Evolutionary conservation across 2,329 filamentous ascomycete species (phyloP).

Genomic region (Calonectria hongkongensis): DNA sequence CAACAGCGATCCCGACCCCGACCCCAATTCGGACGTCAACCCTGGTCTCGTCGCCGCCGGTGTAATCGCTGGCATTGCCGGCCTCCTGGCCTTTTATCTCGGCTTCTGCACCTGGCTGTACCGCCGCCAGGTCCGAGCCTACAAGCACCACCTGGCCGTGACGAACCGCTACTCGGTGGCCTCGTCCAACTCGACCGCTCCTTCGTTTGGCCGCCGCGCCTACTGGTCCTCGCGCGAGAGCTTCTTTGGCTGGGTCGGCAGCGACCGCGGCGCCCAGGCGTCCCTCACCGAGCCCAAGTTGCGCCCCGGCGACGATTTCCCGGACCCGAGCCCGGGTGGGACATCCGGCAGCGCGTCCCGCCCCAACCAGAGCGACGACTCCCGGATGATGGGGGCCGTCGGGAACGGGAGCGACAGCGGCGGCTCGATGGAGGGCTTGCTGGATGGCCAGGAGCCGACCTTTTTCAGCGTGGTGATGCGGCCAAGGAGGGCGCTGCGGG

Average conservation of each 20-base stretch:
- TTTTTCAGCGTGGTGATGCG: constrained; percentile 83
- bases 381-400: constrained; percentile 42
- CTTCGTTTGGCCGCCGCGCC: constrained; percentile 43
- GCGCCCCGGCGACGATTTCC: constrained; percentile 50
- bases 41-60: constrained; percentile 68
- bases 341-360: constrained; percentile 51
- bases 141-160: constrained; percentile 81
- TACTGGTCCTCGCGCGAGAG: constrained; percentile 49
- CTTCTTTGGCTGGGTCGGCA: constrained; percentile 59
- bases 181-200: constrained; percentile 59
- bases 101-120: constrained; percentile 85
- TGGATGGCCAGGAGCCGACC: constrained; percentile 79
- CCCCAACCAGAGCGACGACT: constrained; percentile 53
- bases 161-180: constrained; percentile 73
- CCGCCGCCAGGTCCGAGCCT: constrained; percentile 80
- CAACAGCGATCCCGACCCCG: constrained; percentile 13
- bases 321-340: constrained; percentile 47
- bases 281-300: constrained; percentile 57
- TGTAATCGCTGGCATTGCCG: constrained; percentile 79
- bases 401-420: constrained; percentile 52
- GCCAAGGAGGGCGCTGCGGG: constrained; percentile 79
- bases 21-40: constrained; percentile 50
- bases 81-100: constrained; percentile 77
- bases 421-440: constrained; percentile 70
- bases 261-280: constrained; percentile 46